Evolutionary conservation across 2,329 filamentous ascomycete genomes (phyloP), one percentile per base, ranked within the genome.

Genomic region (Trichoderma semiorbis): DNA sequence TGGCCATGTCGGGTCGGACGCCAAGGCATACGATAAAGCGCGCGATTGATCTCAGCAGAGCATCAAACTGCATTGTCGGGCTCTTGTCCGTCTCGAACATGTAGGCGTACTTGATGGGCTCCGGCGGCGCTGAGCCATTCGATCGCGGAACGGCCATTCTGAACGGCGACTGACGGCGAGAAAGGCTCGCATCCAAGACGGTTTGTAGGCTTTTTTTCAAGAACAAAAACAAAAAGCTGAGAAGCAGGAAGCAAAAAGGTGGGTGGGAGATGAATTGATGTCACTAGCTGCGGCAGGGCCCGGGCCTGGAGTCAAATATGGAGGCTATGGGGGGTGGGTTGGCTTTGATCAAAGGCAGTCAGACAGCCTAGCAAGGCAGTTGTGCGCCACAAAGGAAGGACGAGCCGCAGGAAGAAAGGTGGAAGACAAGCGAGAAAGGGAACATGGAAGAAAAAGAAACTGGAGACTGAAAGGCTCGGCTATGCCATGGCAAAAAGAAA

Each of bases 1-100:
- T 43, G 70, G 21, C 18, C 57, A 63, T 32, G 60, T n/a, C 28
- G 32, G 53, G n/a, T 36, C 32, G 26, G 34, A 18, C 34, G 58
- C 26, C 28, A 60, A 11, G 30, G 36, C 90, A 82, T 86, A 95
- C 92, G 79, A 94, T 92, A 77, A 93, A 83, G 72, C 87, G 85
- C 58, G 89, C 91, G 75, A 95, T 89, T 36, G 91, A 90, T 75
- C 89, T 83, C 74, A 94, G 85, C 36, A 95, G 84, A 69, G 90
- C 89, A 79, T 92, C 87, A 32, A 95, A 85, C 58, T 91, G 80
- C 67, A 87, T 87, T 5, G 91, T 91, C 6, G 92, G 89, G 62
- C 87, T 88, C 80, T 93, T 93, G 79, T 92, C 85, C 43, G 84
- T 81, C 74, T 90, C 87, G 77, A 92, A 93, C 77, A 95, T 85